Percentiles rank a stretch among this genome's conserved stretches.
Evolutionary conservation across 163 green algal genomes (phyloP).

Genomic region (Trebouxia gelatinosa): DNA sequence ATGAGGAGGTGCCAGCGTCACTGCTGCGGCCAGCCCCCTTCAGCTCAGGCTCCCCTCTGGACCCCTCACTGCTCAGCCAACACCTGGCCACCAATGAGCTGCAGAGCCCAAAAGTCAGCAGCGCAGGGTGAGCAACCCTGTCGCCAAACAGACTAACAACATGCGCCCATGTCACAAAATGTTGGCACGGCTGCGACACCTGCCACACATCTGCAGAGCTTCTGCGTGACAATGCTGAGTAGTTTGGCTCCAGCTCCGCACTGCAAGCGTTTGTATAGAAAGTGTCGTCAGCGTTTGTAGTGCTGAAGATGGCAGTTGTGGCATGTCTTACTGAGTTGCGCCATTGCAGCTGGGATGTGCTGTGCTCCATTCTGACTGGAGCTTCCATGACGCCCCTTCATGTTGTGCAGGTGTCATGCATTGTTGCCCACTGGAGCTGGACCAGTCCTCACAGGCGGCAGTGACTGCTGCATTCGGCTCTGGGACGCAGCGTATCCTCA

Average conservation of each 20-base stretch:
- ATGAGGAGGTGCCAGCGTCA: conserved; percentile 41
- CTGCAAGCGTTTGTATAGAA: too few relatives aligned
- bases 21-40: conserved; percentile 23
- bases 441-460: conserved; percentile 66
- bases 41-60: conserved; percentile 37
- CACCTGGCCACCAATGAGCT: conserved; percentile 53
- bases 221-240: background rate
- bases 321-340: background rate
- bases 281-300: too few relatives aligned
- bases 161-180: too few relatives aligned
- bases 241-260: background rate
- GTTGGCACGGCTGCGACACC: too few relatives aligned
- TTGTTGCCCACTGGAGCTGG: conserved; percentile 65
- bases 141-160: too few relatives aligned
- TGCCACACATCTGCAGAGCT: background rate
- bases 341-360: background rate
- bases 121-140: conserved; percentile 10
- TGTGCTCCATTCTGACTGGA: background rate
- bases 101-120: conserved; percentile 32
- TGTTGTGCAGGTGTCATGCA: conserved; percentile 32
- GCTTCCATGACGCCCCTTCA: background rate
- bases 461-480: conserved; percentile 54
- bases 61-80: conserved; percentile 25
- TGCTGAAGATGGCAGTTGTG: background rate
- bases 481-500: conserved; percentile 51